Evolutionary conservation across 2,329 filamentous ascomycete genomes (phyloP).

Genomic region (Stromatinia cepivora): DNA sequence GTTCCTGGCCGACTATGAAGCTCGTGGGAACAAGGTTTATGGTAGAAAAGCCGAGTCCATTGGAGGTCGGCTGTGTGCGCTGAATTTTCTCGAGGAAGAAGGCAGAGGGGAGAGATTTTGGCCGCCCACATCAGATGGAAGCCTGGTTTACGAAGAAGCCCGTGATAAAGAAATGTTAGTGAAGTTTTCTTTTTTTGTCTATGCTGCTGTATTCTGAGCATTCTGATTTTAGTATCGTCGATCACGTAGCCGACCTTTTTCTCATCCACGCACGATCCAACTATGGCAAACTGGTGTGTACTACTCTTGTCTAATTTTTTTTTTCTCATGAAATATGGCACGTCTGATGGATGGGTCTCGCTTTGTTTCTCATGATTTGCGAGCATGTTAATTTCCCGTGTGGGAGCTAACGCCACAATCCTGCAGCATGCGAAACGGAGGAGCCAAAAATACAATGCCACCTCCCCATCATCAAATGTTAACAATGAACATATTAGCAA

Average conservation of each 20-base stretch:
- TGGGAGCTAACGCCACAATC: slow-evolving; percentile 19
- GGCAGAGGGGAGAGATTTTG: slow-evolving; percentile 22
- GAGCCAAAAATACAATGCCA: slow-evolving; percentile 1
- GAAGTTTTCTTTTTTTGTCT: not conserved
- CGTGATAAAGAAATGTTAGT: slow-evolving; percentile 19
- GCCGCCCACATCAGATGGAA: slow-evolving; percentile 16
- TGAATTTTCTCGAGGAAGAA: slow-evolving; percentile 24
- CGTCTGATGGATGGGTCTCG: not conserved
- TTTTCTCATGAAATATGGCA: not conserved
- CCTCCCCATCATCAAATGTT: slow-evolving; percentile 8
- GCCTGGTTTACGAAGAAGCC: slow-evolving; percentile 13
- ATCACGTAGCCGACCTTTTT: slow-evolving; percentile 19
- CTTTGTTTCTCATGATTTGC: not conserved
- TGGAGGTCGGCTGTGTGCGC: slow-evolving; percentile 22
- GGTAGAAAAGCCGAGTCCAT: slow-evolving; percentile 7
- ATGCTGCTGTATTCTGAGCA: not conserved
- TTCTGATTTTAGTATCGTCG: slow-evolving; percentile 14
- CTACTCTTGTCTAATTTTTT: slow-evolving; percentile 1
- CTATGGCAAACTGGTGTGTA: slow-evolving; percentile 16
- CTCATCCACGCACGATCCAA: slow-evolving; percentile 20
- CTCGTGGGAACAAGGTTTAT: slow-evolving; percentile 19
- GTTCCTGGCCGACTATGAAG: slow-evolving; percentile 22
- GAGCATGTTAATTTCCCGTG: slow-evolving; percentile 14
- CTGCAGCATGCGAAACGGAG: slow-evolving; percentile 19
- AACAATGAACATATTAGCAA: slow-evolving; percentile 3